Base-by-base conservation (phyloP, 2,329 filamentous ascomycete genomes). In the Fusarium sp. region DNA sequence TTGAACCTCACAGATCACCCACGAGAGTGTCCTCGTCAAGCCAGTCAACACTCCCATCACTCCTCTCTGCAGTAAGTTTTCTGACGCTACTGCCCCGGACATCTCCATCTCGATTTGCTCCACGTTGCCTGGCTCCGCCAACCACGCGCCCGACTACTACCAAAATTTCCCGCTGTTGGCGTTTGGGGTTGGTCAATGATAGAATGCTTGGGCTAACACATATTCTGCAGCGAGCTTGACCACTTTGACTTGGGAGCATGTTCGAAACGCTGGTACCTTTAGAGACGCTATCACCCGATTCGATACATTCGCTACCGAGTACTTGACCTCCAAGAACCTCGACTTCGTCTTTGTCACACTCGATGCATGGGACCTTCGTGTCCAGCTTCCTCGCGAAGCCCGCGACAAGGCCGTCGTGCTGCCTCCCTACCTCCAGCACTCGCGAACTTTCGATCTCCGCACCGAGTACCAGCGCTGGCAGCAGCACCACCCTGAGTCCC, bases 381-480 rank as follows among this genome's bases (percentile, higher is more conserved):
- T 99, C 68, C 97, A 99, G 88, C 90, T 99, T 81, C 97, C 97
- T 57, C 94, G 97, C 74, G 97, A 99, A 87, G 97, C 97, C 81
- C 94, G 97, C 80, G 97, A 99, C 87, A 99, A 99, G 89, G 94
- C 95, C 76, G 97, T 98, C 47, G 97, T 98, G 61, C 90, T 99
- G 38, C 97, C 97, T 25, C 94, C 96, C 11, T 99, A 99, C 84
- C 90, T 99, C 69, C 97, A 99, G 86, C 97, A 99, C 87, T 98
- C 97, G 43, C 93, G 97, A 70, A 98, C 96, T 67, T 99, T 98
- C 82, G 97, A 98, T 82, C 90, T 99, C 67, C 94, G 97, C 73
- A 97, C 95, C 80, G 97, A 99, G 86, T 99, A 99, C 83, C 95
- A 98, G 86, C 91, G 95, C 82, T 99, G 97, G 95, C 97, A 98